phyloP scores from a whole-genome alignment of 176 grass and related monocot genomes.

The Hsuehochloa calcarea region DNA sequence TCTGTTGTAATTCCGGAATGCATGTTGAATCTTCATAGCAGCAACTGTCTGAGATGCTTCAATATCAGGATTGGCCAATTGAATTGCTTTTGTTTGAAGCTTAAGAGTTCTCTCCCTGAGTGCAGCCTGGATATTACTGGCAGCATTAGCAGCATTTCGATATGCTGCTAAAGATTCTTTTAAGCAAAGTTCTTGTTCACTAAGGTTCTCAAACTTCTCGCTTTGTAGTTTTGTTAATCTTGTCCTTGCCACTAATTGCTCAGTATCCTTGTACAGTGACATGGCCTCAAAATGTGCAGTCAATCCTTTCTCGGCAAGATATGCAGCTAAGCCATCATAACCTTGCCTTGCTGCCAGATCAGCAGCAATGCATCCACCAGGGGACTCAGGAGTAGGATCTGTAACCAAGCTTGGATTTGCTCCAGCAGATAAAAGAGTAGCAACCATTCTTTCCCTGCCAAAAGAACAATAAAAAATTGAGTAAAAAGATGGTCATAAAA shows the following conservation, averaged over 20 bases:
- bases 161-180: slow-evolving; percentile 95
- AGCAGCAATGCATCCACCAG: slow-evolving; percentile 73
- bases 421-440: slow-evolving; percentile 86
- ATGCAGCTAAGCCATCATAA: slow-evolving; percentile 89
- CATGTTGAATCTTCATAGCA: slow-evolving; percentile 93
- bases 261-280: slow-evolving; percentile 60
- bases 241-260: slow-evolving; percentile 11
- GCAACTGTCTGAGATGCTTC: slow-evolving; percentile 85
- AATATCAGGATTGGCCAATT: slow-evolving; percentile 59
- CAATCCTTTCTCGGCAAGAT: slow-evolving; percentile 82
- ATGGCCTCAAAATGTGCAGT: slow-evolving; percentile 87
- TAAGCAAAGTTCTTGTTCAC: slow-evolving; percentile 91
- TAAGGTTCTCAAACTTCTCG: slow-evolving; percentile 59
- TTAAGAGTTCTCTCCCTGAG: slow-evolving; percentile 85
- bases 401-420: slow-evolving; percentile 97
- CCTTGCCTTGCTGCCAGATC: slow-evolving; percentile 81
- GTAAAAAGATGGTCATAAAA: background rate
- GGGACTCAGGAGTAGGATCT: slow-evolving; percentile 61
- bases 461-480: slow-evolving; percentile 29
- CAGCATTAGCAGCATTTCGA: slow-evolving; percentile 94
- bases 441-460: slow-evolving; percentile 90
- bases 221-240: slow-evolving; percentile 43
- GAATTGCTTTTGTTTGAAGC: slow-evolving; percentile 83
- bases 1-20: slow-evolving; percentile 73
- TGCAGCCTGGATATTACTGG: slow-evolving; percentile 81